Percentiles rank a stretch among this genome's conserved stretches.
phyloP scores from a whole-genome alignment of 257 asterid genomes.

The Solanum etuberosum region DNA sequence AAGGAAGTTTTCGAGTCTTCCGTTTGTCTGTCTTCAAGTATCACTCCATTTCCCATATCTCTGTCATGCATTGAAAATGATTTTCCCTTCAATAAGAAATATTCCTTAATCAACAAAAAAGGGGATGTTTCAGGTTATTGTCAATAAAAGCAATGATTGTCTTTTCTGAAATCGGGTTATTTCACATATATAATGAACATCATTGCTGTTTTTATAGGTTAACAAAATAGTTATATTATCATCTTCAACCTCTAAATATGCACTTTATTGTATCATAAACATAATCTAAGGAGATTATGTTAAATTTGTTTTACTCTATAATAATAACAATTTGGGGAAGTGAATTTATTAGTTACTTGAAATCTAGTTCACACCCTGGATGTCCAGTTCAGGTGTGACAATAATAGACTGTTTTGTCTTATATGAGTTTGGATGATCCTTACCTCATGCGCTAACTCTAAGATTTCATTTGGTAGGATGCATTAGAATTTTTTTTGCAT shows the following conservation, averaged over 20 bases:
- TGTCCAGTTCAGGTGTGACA: not conserved
- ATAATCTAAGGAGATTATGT: not conserved
- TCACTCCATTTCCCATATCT: constrained; percentile 1
- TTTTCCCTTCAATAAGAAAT: not conserved
- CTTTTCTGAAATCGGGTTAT: not conserved
- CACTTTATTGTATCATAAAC: not conserved
- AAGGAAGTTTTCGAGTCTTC: constrained; percentile 36
- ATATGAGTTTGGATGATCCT: not conserved
- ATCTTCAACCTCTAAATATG: not conserved
- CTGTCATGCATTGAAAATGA: not conserved
- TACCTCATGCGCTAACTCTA: not conserved
- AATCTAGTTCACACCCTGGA: not conserved
- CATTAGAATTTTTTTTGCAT: too few species aligned
- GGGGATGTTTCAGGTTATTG: not conserved
- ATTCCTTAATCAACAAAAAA: not conserved
- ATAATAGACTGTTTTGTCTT: not conserved
- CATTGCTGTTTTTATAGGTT: not conserved
- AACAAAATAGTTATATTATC: not conserved
- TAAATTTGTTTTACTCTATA: not conserved
- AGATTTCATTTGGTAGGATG: not conserved
- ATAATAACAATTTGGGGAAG: not conserved
- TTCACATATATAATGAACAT: not conserved
- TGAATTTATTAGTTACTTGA: not conserved
- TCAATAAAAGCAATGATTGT: not conserved
- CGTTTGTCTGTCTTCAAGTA: constrained; percentile 51